Base-by-base conservation (phyloP, 768 basidiomycete genomes). In the Podaxis sp. region DNA sequence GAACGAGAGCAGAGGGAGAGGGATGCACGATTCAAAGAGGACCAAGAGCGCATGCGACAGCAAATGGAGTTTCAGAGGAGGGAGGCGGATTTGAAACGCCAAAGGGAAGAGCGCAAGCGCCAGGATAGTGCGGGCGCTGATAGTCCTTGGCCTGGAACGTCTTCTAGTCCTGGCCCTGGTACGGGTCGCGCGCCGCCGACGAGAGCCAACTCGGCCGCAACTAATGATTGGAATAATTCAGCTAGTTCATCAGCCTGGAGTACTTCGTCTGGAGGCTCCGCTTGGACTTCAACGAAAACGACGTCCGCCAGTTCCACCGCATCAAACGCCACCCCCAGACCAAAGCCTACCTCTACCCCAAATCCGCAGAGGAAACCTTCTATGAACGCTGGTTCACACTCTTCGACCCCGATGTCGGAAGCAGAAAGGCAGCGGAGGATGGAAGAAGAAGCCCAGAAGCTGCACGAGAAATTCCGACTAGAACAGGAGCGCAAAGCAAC, bases 401-500 rank as follows among this genome's bases (percentile, higher is more conserved):
- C 73, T 2, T 59, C 71, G 8, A 67, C 70, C 2, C 64, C 68
- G 15, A 37, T 73, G 22, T 67, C 78, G 11, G 83, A 87, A 65
- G 78, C 80, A 4, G 87, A 89, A 57, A 86, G 88, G 82, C 76
- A 80, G 20, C 84, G 87, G 33, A 84, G 84, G 15, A 86, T 88
- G 64, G 85, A 81, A 22, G 87, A 90, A 67, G 82, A 86, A 33
- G 82, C 82, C 30, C 80, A 84, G 51, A 78, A 81, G 64, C 90
- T 89, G 70, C 85, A 88, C 69, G 89, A 90, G 76, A 78, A 78
- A 59, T 91, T 90, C 75, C 83, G 82, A 49, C 79, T 79, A 62
- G 87, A 90, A 71, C 88, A 91, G 70, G 87, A 88, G 71, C 77
- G 80, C 49, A 48, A 81, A 59, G 87, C 88, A 69, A 82, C 85